A percentile compares a stretch with the other conserved stretches of the same genome.
phyloP scores from a whole-genome alignment of 208 protist genomes.

The Plasmodiophora brassicae region DNA sequence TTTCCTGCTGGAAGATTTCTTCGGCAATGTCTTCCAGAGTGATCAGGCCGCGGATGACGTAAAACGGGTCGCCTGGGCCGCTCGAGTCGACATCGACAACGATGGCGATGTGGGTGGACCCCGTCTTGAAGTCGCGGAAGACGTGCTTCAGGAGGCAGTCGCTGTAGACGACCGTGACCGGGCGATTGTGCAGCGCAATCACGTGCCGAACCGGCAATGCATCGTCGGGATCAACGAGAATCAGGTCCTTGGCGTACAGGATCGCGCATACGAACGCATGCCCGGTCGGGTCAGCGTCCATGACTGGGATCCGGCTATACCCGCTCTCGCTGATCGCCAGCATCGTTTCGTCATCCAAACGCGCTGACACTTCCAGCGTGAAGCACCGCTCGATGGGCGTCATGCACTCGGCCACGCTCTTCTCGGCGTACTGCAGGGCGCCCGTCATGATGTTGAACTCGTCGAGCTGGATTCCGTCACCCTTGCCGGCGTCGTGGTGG shows the following conservation, averaged over 20 bases:
- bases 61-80: background rate
- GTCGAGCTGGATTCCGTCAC: background rate
- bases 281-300: background rate
- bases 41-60: constrained; percentile 49
- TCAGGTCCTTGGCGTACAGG: constrained; percentile 38
- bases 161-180: background rate
- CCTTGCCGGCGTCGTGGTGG: constrained; percentile 43
- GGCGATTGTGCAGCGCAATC: background rate
- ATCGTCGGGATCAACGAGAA: constrained; percentile 39
- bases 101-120: background rate
- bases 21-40: constrained; percentile 58
- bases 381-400: constrained; percentile 63
- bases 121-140: background rate
- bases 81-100: background rate
- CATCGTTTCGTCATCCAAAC: constrained; percentile 67
- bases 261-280: background rate
- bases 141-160: background rate
- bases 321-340: constrained; percentile 1
- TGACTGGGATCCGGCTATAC: constrained; percentile 39
- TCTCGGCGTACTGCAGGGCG: constrained; percentile 67
- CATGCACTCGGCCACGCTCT: constrained; percentile 64
- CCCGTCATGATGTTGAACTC: constrained; percentile 62
- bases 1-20: constrained; percentile 52
- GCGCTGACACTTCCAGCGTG: constrained; percentile 65
- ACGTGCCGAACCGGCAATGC: background rate